These are phyloP conservation scores for Penicillium brevicompactum DNA, from an alignment of 2,329 filamentous ascomycete species.

Conservation along the genomic window DNA sequence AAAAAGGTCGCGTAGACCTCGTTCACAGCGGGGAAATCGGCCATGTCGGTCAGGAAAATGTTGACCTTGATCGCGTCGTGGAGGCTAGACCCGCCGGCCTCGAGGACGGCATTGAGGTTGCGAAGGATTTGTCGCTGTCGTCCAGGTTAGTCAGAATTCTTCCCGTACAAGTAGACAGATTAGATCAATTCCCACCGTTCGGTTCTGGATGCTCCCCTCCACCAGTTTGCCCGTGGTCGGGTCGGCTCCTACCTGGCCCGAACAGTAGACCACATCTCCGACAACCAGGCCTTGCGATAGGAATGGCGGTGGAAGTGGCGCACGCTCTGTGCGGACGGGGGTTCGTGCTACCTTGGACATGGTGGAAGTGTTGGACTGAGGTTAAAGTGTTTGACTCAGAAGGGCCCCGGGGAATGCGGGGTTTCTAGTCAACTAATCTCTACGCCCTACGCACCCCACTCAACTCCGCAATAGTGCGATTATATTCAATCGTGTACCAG, in stretches of 20 bases:
- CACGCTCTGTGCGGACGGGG: constrained; percentile 45
- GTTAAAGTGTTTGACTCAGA: too few relatives aligned
- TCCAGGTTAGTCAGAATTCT: neutral
- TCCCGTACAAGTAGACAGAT: neutral
- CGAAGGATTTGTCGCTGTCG: constrained; percentile 49
- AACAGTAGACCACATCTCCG: constrained; percentile 68
- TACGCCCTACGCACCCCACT: too few relatives aligned
- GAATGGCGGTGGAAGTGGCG: constrained; percentile 53
- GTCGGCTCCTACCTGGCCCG: constrained; percentile 62
- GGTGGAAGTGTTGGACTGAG: neutral
- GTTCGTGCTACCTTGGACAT: constrained; percentile 17
- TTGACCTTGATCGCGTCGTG: constrained; percentile 66
- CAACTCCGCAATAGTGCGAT: too few relatives aligned
- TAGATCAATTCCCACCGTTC: constrained; percentile 45
- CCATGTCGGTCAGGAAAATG: constrained; percentile 66
- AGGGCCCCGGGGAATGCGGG: neutral
- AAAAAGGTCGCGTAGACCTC: constrained; percentile 61
- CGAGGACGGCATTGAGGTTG: constrained; percentile 62
- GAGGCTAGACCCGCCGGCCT: constrained; percentile 59
- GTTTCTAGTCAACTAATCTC: neutral
- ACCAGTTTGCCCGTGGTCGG: constrained; percentile 55
- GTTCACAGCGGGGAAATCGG: constrained; percentile 74
- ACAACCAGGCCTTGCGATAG: constrained; percentile 61
- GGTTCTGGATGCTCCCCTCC: constrained; percentile 57
- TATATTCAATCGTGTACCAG: too few relatives aligned